phyloP scores from a whole-genome alignment of 768 basidiomycete genomes.

The Neoboletus brunneissimus region DNA sequence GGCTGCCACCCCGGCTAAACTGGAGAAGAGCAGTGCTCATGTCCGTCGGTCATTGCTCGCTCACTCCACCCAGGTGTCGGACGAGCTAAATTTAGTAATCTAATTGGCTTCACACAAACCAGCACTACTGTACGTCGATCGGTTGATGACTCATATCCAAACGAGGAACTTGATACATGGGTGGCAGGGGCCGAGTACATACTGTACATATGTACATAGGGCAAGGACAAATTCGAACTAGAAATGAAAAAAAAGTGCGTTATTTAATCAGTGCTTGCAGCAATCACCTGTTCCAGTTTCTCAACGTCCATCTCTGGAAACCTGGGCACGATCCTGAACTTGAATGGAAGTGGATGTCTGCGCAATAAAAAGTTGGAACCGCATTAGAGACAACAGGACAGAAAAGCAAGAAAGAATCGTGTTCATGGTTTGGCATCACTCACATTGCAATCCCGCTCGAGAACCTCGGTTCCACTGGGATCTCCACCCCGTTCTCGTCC shows the following conservation, averaged over 20 bases:
- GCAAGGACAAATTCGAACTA: not conserved
- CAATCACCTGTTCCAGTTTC: slow-evolving; percentile 1
- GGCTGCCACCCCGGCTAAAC: too few relatives aligned
- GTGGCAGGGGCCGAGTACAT: too few relatives aligned
- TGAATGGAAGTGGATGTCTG: slow-evolving; percentile 7
- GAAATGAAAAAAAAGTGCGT: not conserved
- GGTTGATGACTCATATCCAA: too few relatives aligned
- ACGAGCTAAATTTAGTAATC: too few relatives aligned
- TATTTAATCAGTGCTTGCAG: not conserved
- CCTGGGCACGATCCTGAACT: not conserved
- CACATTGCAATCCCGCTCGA: slow-evolving; percentile 1
- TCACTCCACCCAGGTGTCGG: too few relatives aligned
- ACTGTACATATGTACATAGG: too few relatives aligned
- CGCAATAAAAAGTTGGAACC: not conserved
- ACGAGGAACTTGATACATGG: not conserved
- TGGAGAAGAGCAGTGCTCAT: too few relatives aligned
- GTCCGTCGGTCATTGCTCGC: too few relatives aligned
- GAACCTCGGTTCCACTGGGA: slow-evolving; percentile 3
- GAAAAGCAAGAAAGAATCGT: too few relatives aligned
- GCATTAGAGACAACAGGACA: not conserved
- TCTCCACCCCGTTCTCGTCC: slow-evolving; percentile 10
- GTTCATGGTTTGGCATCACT: not conserved
- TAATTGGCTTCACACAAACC: too few relatives aligned
- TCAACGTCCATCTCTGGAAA: not conserved
- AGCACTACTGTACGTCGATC: too few relatives aligned